Percentiles rank a stretch among this genome's conserved stretches.
Evolutionary conservation across 2,329 filamentous ascomycete species (phyloP).

Genomic region (Ceratocystis variospora): DNA sequence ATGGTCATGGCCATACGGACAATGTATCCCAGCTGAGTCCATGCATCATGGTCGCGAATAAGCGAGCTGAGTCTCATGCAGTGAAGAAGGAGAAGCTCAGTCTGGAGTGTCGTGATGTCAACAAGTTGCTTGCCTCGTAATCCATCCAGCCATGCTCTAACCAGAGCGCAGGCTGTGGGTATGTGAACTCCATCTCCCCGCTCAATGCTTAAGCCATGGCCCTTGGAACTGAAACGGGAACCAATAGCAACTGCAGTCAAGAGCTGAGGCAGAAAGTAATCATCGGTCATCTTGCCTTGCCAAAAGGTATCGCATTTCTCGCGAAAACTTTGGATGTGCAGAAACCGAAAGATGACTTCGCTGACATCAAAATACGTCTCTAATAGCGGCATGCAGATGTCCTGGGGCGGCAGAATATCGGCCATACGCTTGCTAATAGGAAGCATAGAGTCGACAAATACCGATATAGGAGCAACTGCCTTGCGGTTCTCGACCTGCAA

Average conservation of each 20-base stretch:
- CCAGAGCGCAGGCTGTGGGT: slow-evolving; percentile 42
- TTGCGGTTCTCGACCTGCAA: slow-evolving; percentile 36
- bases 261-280: slow-evolving; percentile 41
- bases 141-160: slow-evolving; percentile 40
- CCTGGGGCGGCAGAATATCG: slow-evolving; percentile 39
- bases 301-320: slow-evolving; percentile 40
- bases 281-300: slow-evolving; percentile 33
- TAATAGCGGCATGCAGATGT: slow-evolving; percentile 39
- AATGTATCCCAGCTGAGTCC: slow-evolving; percentile 42
- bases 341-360: slow-evolving; percentile 40
- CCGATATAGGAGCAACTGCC: slow-evolving; percentile 37
- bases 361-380: slow-evolving; percentile 36
- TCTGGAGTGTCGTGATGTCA: slow-evolving; percentile 40
- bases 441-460: slow-evolving; percentile 46
- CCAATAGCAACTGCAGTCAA: slow-evolving; percentile 40
- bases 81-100: slow-evolving; percentile 40
- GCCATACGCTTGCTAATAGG: slow-evolving; percentile 44
- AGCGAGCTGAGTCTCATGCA: slow-evolving; percentile 40
- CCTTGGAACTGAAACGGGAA: slow-evolving; percentile 39
- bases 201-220: slow-evolving; percentile 37
- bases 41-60: slow-evolving; percentile 36
- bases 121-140: slow-evolving; percentile 39
- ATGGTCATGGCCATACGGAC: slow-evolving; percentile 46
- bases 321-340: slow-evolving; percentile 40
- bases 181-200: slow-evolving; percentile 42